Base-by-base conservation (phyloP, 352 stramenopile genomes). In the Phytopythium ostracodes region DNA sequence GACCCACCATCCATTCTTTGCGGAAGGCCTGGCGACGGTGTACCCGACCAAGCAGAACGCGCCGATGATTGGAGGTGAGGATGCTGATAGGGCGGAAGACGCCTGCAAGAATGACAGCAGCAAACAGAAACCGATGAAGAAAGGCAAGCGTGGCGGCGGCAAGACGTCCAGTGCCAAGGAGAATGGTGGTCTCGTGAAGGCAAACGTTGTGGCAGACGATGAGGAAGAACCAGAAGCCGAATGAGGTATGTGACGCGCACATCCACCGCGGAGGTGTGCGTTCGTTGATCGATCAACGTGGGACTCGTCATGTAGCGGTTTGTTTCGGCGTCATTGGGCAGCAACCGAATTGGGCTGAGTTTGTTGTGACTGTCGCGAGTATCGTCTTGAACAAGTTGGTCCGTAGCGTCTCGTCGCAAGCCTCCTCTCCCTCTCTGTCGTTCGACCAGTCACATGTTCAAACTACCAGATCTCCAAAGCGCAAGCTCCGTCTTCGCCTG, bases 1-100 rank as follows among this genome's bases (percentile, higher is more conserved):
- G 22, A 35, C 33, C 0, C 38, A 50, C 11, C 66, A 72, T 27
- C 66, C 66, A 15, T 72, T 72, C 54, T 72, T 69, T 46, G 56
- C 44, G 15, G 53, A 69, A n/a, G 56, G 58, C 8, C 38, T 69
- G n/a, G 62, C 62, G 11, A 36, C 58, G 25, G 63, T 57, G 53
- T 72, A 72, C 57, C 58, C 66, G 24, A 33, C 53, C 5, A 62
- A 66, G 44, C 40, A 63, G 15, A 25, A 6, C 2, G 53, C 35
- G 17, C 53, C 53, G n/a, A 4, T 14, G 2, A n/a, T 46, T 33
- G 53, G 35, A 27, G 38, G 47, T 4, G 47, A 54, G 25, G 25
- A n/a, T 0, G 2, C 47, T 22, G 25, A 36, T 15, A 24, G 0
- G 1, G 20, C 11, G 14, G 24, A 20, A 24, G 46, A 31, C 10